These are phyloP conservation scores for Sporisorium scitamineum DNA, from an alignment of 1,284 basidiomycete genomes.

Conservation along the genomic window DNA sequence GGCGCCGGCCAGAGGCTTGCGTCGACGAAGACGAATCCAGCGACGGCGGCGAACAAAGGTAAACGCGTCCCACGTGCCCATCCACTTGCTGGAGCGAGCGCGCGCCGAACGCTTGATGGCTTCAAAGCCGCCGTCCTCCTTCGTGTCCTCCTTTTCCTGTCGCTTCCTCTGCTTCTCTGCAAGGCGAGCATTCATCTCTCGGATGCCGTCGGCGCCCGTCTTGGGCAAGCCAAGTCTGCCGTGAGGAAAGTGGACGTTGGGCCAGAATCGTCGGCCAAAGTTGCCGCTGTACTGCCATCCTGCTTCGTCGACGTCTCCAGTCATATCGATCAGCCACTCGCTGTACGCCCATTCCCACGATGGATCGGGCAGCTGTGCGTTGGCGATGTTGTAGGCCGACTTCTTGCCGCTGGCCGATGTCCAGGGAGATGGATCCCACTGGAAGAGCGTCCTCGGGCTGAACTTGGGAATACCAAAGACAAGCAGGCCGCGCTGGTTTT, in stretches of 20 bases:
- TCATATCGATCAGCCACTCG: constrained; percentile 68
- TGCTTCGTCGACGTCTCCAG: constrained; percentile 66
- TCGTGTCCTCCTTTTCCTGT: constrained; percentile 43
- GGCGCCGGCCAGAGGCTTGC: constrained; percentile 28
- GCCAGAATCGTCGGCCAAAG: constrained; percentile 58
- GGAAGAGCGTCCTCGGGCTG: constrained; percentile 61
- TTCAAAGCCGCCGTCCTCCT: constrained; percentile 65
- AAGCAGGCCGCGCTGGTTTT: constrained; percentile 66
- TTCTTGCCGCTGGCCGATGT: constrained; percentile 51
- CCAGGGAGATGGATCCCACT: constrained; percentile 67
- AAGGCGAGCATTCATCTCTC: constrained; percentile 49
- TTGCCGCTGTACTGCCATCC: constrained; percentile 68
- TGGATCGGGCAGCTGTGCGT: constrained; percentile 66
- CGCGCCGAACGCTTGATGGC: constrained; percentile 62
- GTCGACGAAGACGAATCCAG: constrained; percentile 64
- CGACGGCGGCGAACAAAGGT: constrained; percentile 65
- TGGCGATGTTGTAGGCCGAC: constrained; percentile 64
- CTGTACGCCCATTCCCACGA: constrained; percentile 68
- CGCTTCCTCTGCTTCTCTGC: constrained; percentile 41
- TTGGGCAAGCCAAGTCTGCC: constrained; percentile 47
- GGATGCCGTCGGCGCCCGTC: constrained; percentile 43
- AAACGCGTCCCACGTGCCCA: constrained; percentile 50
- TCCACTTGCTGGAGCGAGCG: constrained; percentile 59
- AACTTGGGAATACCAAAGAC: constrained; percentile 67
- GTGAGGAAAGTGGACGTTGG: constrained; percentile 46